A percentile compares a stretch with the other conserved stretches of the same genome.
Evolutionary conservation across 2,329 filamentous ascomycete species (phyloP).

Genomic region (Colletotrichum horii): DNA sequence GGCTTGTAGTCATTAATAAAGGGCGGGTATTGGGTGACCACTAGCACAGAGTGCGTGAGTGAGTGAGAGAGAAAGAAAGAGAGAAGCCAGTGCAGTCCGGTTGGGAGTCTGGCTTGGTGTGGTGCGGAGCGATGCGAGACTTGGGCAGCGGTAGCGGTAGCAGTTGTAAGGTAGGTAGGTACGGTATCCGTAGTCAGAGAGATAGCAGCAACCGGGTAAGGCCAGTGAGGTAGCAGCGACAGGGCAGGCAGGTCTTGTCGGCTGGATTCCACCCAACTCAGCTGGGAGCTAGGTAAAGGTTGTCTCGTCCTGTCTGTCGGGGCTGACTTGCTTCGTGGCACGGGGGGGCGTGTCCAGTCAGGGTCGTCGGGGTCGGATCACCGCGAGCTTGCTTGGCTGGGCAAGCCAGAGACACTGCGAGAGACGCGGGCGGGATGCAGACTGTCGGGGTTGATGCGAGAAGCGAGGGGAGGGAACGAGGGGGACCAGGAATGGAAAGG

Average conservation of each 20-base stretch:
- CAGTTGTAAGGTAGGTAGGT: not conserved
- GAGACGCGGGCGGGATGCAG: not conserved
- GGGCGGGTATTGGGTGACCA: not conserved
- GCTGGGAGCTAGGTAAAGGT: not conserved
- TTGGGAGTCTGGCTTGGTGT: not conserved
- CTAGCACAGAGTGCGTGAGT: not conserved
- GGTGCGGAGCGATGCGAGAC: not conserved
- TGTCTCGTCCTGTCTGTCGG: not conserved
- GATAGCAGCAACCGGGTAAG: not conserved
- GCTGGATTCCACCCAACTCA: not conserved
- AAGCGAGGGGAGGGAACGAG: not conserved
- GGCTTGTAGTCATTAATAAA: slow-evolving; percentile 12
- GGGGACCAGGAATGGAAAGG: not conserved
- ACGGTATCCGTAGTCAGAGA: not conserved
- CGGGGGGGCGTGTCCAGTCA: not conserved
- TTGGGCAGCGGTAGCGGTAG: not conserved
- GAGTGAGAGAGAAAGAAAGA: not conserved
- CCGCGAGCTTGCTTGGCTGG: not conserved
- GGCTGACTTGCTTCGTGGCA: not conserved
- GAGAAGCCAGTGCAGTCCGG: not conserved
- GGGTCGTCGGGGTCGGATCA: not conserved
- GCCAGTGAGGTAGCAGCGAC: not conserved
- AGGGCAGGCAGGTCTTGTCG: not conserved
- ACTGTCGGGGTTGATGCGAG: not conserved
- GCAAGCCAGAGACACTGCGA: not conserved